Conservation (phyloP, 2,329 filamentous ascomycete genomes). For the Fusarium dimerum region DNA sequence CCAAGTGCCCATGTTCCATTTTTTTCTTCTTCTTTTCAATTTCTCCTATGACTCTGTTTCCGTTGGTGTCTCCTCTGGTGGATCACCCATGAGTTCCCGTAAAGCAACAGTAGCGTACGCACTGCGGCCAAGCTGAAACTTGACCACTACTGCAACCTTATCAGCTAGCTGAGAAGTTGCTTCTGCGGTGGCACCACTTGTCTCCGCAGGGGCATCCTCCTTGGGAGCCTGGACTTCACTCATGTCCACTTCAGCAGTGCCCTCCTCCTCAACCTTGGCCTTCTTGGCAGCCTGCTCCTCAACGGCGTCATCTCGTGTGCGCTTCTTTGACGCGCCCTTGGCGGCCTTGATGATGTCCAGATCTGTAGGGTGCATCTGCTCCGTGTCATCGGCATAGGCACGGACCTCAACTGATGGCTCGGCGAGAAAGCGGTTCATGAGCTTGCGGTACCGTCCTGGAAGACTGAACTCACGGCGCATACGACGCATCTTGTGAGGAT, state of each 20-base stretch:
- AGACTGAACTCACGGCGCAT: constrained; percentile 85
- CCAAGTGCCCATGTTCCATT: not conserved
- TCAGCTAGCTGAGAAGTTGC: constrained; percentile 21
- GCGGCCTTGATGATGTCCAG: constrained; percentile 64
- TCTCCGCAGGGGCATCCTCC: constrained; percentile 5
- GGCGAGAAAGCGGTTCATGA: constrained; percentile 72
- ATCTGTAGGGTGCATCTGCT: constrained; percentile 90
- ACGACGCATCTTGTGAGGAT: constrained; percentile 85
- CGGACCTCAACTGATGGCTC: constrained; percentile 68
- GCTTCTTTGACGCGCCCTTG: constrained; percentile 19
- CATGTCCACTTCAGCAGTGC: constrained; percentile 15
- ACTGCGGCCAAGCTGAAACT: constrained; percentile 74
- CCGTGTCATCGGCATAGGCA: constrained; percentile 67
- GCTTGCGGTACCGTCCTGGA: constrained; percentile 83
- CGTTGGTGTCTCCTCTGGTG: constrained; percentile 26
- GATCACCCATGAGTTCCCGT: constrained; percentile 69
- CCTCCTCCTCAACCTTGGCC: constrained; percentile 26
- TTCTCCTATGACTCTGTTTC: not conserved
- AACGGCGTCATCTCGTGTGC: constrained; percentile 18
- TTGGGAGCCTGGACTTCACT: constrained; percentile 9
- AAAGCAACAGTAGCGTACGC: constrained; percentile 86
- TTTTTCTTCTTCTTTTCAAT: not conserved
- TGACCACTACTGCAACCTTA: constrained; percentile 68
- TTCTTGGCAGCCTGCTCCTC: constrained; percentile 25
- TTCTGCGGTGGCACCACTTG: constrained; percentile 1